Evolutionary conservation across 306 rosid species (phyloP).

Genomic region (Glycine tomentella): DNA sequence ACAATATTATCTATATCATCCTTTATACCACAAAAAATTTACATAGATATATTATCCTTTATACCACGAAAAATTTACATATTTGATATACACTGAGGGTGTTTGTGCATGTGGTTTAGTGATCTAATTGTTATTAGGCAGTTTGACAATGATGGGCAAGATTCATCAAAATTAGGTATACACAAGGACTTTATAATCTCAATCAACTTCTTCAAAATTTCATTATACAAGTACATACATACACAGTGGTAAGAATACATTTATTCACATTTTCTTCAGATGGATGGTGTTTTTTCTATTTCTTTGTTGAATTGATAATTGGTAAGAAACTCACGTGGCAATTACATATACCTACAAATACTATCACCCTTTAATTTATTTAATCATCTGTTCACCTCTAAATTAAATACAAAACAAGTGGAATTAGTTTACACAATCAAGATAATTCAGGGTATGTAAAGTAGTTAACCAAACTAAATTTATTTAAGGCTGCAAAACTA

Average conservation of each 20-base stretch:
- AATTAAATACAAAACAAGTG: conserved; percentile 1
- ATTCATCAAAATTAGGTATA: conserved; percentile 47
- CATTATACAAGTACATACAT: not conserved
- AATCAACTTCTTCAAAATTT: not conserved
- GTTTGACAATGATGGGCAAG: conserved; percentile 36
- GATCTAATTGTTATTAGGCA: conserved; percentile 54
- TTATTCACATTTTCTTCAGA: not conserved
- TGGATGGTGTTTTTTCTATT: not conserved
- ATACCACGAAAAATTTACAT: too few relatives aligned
- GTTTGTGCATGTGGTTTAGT: conserved; percentile 58
- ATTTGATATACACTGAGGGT: too few relatives aligned
- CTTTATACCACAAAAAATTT: too few relatives aligned
- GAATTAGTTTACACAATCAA: not conserved
- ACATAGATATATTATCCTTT: too few relatives aligned
- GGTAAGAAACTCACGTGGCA: not conserved
- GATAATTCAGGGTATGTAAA: not conserved
- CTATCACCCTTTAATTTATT: not conserved
- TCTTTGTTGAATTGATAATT: not conserved
- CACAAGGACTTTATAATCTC: not conserved
- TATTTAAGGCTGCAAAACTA: not conserved
- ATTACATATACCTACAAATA: not conserved
- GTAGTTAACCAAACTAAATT: not conserved
- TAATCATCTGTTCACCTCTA: not conserved
- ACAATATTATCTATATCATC: too few relatives aligned
- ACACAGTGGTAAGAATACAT: conserved; percentile 31